Conservation (phyloP, 352 stramenopile genomes). For the Phytophthora ramorum region DNA sequence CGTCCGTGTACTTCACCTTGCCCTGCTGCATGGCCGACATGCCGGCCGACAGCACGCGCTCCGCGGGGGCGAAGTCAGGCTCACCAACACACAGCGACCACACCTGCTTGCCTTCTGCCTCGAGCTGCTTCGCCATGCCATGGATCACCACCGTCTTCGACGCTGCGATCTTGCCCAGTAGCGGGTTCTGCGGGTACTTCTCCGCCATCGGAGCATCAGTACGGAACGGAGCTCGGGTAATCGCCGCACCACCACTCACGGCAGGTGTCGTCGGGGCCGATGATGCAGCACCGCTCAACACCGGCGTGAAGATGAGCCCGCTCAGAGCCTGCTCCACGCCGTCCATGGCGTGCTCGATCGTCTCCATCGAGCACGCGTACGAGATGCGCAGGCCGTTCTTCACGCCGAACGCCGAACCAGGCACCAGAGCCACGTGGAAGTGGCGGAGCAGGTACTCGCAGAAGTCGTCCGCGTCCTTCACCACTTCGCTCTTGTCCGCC, state of each 20-base stretch:
- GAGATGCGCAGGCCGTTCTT: slow-evolving; percentile 94
- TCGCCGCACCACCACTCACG: not conserved
- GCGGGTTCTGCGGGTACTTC: slow-evolving; percentile 64
- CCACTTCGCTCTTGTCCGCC: slow-evolving; percentile 48
- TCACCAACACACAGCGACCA: slow-evolving; percentile 94
- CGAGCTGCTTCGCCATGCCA: slow-evolving; percentile 95
- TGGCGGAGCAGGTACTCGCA: slow-evolving; percentile 94
- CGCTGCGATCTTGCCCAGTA: slow-evolving; percentile 80
- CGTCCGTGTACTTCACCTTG: slow-evolving; percentile 95
- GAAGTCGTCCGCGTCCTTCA: slow-evolving; percentile 71
- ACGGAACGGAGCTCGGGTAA: not conserved
- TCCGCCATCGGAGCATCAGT: slow-evolving; percentile 36
- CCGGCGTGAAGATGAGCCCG: slow-evolving; percentile 43
- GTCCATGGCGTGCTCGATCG: slow-evolving; percentile 69
- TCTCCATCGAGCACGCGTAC: slow-evolving; percentile 96
- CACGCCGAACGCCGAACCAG: slow-evolving; percentile 95
- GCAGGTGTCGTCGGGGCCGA: too few species aligned
- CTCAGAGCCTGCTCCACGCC: slow-evolving; percentile 66
- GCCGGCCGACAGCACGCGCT: slow-evolving; percentile 93
- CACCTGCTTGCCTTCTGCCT: slow-evolving; percentile 93
- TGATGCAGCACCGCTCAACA: not conserved
- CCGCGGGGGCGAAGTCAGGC: slow-evolving; percentile 93
- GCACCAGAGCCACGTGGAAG: slow-evolving; percentile 95
- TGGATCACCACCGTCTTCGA: slow-evolving; percentile 94
- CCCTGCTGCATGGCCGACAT: slow-evolving; percentile 67